These are phyloP conservation scores for Zygosaccharomyces kombuchaensis DNA, from an alignment of 805 yeast species.

Conservation along the genomic window DNA sequence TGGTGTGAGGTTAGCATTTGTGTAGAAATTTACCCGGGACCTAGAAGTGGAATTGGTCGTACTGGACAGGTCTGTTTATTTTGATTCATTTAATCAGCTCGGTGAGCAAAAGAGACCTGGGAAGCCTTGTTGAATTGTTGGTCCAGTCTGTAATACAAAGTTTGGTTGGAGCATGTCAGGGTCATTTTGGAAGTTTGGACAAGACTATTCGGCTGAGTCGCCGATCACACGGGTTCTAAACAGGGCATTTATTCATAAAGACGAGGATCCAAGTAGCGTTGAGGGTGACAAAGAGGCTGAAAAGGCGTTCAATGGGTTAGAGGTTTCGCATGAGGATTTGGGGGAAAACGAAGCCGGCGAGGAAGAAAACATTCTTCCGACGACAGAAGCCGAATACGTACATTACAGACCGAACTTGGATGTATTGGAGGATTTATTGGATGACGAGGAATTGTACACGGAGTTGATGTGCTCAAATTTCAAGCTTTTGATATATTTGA, in stretches of 20 bases:
- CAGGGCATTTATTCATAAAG: conserved; percentile 33
- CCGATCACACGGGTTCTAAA: conserved; percentile 47
- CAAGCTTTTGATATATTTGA: conserved; percentile 70
- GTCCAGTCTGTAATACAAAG: background rate
- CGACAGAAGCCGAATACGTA: conserved; percentile 33
- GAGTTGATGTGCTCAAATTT: conserved; percentile 69
- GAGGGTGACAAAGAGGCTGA: conserved; percentile 5
- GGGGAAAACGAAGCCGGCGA: conserved; percentile 26
- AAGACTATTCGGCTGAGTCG: conserved; percentile 52
- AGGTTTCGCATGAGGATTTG: conserved; percentile 28
- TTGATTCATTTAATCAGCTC: background rate
- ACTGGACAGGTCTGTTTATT: conserved; percentile 5
- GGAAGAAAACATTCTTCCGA: conserved; percentile 29
- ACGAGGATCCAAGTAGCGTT: conserved; percentile 13
- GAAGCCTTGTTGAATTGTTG: background rate
- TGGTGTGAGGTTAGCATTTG: conserved; percentile 1
- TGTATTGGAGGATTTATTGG: conserved; percentile 56
- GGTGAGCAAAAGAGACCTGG: background rate
- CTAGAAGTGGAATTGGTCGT: conserved; percentile 6
- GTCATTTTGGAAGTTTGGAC: conserved; percentile 59
- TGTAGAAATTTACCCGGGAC: conserved; percentile 1
- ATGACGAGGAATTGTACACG: conserved; percentile 69
- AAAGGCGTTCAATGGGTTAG: conserved; percentile 6
- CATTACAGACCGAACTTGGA: conserved; percentile 40
- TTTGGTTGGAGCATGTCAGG: conserved; percentile 35